These are phyloP conservation scores for Tricholoma terreum DNA, from an alignment of 768 basidiomycete species.

Conservation along the genomic window DNA sequence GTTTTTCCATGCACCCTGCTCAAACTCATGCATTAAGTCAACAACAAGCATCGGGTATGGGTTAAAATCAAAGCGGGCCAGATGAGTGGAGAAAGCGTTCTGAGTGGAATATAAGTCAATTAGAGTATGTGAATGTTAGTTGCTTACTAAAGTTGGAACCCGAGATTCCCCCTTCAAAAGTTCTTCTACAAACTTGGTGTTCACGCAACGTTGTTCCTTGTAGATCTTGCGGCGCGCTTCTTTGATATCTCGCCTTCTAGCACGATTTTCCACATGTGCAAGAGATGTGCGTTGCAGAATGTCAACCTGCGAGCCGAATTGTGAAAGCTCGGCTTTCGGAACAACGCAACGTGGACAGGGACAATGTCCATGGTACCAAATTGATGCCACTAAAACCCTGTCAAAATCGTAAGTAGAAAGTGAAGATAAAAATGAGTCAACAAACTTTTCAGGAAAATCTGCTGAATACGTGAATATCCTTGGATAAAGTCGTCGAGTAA, in stretches of 20 bases:
- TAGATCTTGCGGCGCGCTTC: too few species aligned
- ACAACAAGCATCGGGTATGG: too few species aligned
- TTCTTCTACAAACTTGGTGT: slow-evolving; percentile 11
- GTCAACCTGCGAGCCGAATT: background rate
- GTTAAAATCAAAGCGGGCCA: too few species aligned
- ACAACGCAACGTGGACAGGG: background rate
- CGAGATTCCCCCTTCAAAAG: slow-evolving; percentile 3
- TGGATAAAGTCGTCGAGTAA: too few species aligned
- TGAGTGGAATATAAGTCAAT: too few species aligned
- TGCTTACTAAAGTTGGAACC: slow-evolving; percentile 13
- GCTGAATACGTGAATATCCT: slow-evolving; percentile 32
- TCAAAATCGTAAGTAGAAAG: too few species aligned
- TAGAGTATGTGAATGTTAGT: too few species aligned
- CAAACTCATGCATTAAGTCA: too few species aligned
- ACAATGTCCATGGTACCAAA: background rate
- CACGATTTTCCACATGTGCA: slow-evolving; percentile 5
- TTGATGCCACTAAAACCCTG: background rate
- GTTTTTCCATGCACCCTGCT: too few species aligned
- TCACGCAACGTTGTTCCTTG: too few species aligned
- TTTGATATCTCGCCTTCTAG: background rate
- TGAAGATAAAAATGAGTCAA: too few species aligned
- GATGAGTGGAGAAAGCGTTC: too few species aligned
- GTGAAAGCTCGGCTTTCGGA: background rate
- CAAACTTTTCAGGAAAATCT: slow-evolving; percentile 35
- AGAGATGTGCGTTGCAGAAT: slow-evolving; percentile 7